Evolutionary conservation across 108 stramenopile species (phyloP).

Genomic region (Ochromonas danica): DNA sequence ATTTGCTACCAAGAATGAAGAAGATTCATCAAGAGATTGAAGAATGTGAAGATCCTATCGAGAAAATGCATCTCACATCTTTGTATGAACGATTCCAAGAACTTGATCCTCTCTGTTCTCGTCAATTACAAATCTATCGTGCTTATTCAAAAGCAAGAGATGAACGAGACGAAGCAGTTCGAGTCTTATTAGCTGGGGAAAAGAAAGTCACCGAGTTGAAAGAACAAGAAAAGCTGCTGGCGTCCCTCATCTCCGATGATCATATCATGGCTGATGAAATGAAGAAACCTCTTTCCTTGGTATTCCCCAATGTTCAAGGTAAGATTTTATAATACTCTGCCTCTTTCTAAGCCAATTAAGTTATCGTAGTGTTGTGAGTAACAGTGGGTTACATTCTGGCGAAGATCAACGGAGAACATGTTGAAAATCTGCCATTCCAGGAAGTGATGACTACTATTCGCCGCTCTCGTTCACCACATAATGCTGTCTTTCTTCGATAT

Average conservation of each 20-base stretch:
- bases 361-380: too few relatives aligned
- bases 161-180: constrained; percentile 1
- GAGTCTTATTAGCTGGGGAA: neutral
- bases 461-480: neutral
- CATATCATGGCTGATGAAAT: neutral
- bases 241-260: constrained; percentile 23
- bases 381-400: neutral
- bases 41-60: neutral
- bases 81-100: neutral
- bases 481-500: constrained; percentile 3
- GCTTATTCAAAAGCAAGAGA: neutral
- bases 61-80: neutral
- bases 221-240: constrained; percentile 16
- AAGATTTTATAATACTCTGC: too few relatives aligned
- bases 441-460: neutral
- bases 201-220: neutral
- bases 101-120: neutral
- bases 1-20: neutral
- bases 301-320: constrained; percentile 7
- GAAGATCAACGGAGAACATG: neutral
- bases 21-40: neutral
- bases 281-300: neutral
- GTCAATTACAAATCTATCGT: neutral
- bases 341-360: too few relatives aligned
- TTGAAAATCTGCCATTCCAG: neutral